Percentiles rank a stretch among this genome's conserved stretches.
Evolutionary conservation across 352 stramenopile genomes (phyloP).

Genomic region (Globisporangium uncinulatum): DNA sequence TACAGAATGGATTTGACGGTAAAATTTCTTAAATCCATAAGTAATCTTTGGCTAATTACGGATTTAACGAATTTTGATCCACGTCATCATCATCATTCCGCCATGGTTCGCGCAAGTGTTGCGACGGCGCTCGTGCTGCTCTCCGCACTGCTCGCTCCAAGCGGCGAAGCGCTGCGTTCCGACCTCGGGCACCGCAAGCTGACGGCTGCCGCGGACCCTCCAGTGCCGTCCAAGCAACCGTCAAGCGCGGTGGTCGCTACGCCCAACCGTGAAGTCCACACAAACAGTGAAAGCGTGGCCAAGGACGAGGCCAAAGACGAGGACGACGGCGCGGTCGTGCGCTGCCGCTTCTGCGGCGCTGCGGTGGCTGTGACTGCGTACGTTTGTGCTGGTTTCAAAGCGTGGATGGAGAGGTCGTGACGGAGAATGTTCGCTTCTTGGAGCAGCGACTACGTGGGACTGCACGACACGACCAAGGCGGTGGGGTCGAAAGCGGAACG

Average conservation of each 20-base stretch:
- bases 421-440: no score
- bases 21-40: background rate
- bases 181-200: background rate
- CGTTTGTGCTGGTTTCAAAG: background rate
- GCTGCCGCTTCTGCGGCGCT: conserved; percentile 75
- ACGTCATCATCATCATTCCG: no score
- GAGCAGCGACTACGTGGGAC: conserved; percentile 56
- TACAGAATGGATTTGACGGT: no score
- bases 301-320: conserved; percentile 16
- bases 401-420: background rate
- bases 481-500: conserved; percentile 45
- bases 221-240: background rate
- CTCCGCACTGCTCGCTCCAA: background rate
- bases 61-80: no score
- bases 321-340: conserved; percentile 31
- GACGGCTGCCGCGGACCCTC: background rate
- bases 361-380: conserved; percentile 63
- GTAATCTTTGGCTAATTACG: no score
- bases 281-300: conserved; percentile 1
- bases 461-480: conserved; percentile 72
- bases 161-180: background rate
- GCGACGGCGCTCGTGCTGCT: background rate
- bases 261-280: background rate
- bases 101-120: no score
- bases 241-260: background rate